Evolutionary conservation across 108 stramenopile genomes (phyloP).

Genomic region (Stephanodiscus minutulus): DNA sequence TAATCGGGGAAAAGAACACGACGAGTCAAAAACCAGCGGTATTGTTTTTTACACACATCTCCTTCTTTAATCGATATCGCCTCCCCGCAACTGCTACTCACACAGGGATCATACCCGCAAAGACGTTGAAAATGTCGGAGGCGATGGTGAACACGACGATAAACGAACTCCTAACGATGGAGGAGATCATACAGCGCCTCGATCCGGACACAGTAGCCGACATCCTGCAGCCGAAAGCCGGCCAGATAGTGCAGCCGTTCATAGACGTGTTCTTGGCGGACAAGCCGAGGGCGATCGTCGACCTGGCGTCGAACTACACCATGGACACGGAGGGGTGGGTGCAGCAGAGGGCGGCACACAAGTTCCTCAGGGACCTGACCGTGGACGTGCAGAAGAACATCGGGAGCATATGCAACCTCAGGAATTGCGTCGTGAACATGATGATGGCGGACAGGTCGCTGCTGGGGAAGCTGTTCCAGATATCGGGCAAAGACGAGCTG

Average conservation of each 20-base stretch:
- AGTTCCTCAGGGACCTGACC: constrained; percentile 50
- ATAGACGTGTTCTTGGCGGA: constrained; percentile 55
- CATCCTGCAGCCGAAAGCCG: constrained; percentile 40
- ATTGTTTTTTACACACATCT: no score
- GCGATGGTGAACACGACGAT: constrained; percentile 59
- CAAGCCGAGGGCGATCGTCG: constrained; percentile 37
- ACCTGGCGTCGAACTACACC: constrained; percentile 43
- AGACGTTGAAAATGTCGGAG: constrained; percentile 59
- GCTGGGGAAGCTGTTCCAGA: constrained; percentile 52
- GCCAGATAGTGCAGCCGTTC: constrained; percentile 50
- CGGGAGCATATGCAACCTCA: constrained; percentile 46
- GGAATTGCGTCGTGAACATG: constrained; percentile 55
- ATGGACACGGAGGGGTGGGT: constrained; percentile 39
- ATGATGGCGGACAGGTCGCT: constrained; percentile 59
- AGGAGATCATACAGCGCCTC: constrained; percentile 53
- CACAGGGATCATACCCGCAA: constrained; percentile 49
- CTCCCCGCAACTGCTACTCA: no score
- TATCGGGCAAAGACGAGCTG: constrained; percentile 53
- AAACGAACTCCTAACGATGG: constrained; percentile 51
- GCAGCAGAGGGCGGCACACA: constrained; percentile 45
- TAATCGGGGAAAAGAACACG: no score
- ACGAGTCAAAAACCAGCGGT: no score
- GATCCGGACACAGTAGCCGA: constrained; percentile 53
- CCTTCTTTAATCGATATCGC: neutral
- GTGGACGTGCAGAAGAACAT: constrained; percentile 55